A percentile compares a stretch with the other conserved stretches of the same genome.
Evolutionary conservation across 2,329 filamentous ascomycete genomes (phyloP).

Genomic region (Fusarium sp.): DNA sequence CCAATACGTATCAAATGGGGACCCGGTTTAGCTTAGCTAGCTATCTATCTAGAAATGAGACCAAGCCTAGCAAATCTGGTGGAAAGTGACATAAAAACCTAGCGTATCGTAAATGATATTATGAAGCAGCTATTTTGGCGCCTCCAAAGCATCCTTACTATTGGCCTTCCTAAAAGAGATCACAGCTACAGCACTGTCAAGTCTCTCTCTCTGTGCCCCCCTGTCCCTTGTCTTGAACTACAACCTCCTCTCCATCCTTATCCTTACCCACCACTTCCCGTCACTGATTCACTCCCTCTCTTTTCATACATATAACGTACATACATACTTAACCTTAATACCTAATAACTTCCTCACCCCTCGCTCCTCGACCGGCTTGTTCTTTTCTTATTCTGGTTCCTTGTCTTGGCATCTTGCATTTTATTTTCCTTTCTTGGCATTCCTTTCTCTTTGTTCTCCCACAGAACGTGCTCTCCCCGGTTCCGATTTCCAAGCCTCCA

Average conservation of each 20-base stretch:
- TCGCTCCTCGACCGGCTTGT: constrained; percentile 16
- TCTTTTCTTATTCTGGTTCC: constrained; percentile 18
- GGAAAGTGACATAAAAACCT: constrained; percentile 13
- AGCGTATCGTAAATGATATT: not conserved
- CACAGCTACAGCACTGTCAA: constrained; percentile 17
- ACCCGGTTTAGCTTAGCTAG: constrained; percentile 3
- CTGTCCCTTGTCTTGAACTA: constrained; percentile 28
- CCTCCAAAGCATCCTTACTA: not conserved
- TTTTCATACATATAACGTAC: constrained; percentile 8
- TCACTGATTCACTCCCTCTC: constrained; percentile 27
- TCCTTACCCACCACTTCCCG: constrained; percentile 25
- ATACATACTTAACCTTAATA: constrained; percentile 25
- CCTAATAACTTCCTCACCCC: constrained; percentile 35
- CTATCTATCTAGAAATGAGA: constrained; percentile 1
- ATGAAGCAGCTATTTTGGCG: constrained; percentile 13
- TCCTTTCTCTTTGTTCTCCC: constrained; percentile 19
- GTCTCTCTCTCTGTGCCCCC: constrained; percentile 21
- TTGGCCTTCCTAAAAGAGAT: constrained; percentile 29
- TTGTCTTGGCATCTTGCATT: constrained; percentile 17
- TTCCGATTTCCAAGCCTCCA: constrained; percentile 23
- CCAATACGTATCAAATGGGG: constrained; percentile 14
- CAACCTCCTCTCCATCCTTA: constrained; percentile 28
- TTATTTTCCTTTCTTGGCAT: constrained; percentile 21
- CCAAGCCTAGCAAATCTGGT: not conserved
- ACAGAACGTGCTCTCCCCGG: constrained; percentile 12